Percentiles rank a stretch among this genome's conserved stretches.
Evolutionary conservation across 345 rosid species (phyloP).

Genomic region (Cardiospermum halicacabum): DNA sequence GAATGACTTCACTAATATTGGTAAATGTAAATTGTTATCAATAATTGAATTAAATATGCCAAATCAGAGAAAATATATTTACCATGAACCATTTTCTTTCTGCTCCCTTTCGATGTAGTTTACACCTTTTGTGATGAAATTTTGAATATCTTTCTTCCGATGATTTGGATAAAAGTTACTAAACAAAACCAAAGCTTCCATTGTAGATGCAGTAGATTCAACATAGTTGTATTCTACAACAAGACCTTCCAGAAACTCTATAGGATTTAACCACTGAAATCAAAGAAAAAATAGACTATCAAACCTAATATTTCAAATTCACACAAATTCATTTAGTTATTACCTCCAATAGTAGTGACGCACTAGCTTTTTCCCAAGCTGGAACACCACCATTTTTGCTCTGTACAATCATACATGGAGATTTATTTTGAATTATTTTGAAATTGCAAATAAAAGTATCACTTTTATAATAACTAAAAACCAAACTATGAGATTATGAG

Average conservation of each 20-base stretch:
- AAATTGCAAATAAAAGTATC: no score
- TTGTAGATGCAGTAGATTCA: slow-evolving; percentile 49
- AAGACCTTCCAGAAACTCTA: slow-evolving; percentile 37
- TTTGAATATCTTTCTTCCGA: slow-evolving; percentile 33
- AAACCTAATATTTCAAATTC: no score
- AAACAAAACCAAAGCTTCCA: slow-evolving; percentile 41
- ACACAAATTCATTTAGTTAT: no score
- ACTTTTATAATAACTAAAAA: no score
- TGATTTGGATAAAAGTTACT: slow-evolving; percentile 34
- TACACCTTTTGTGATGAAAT: slow-evolving; percentile 33
- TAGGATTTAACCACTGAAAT: slow-evolving; percentile 42
- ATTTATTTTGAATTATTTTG: neutral
- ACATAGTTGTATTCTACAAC: slow-evolving; percentile 39
- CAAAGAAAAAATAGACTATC: no score
- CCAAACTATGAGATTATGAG: no score
- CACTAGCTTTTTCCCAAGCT: slow-evolving; percentile 53
- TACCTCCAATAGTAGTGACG: slow-evolving; percentile 47
- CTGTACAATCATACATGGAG: slow-evolving; percentile 18
- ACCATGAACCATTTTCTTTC: slow-evolving; percentile 54
- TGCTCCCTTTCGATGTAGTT: slow-evolving; percentile 34
- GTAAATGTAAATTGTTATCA: no score
- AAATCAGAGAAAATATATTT: no score
- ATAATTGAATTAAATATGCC: no score
- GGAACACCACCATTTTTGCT: slow-evolving; percentile 49
- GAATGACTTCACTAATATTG: no score